Base-by-base conservation (phyloP, 192 early-diverging fungal species). In the Tieghemiomyces parasiticus region DNA sequence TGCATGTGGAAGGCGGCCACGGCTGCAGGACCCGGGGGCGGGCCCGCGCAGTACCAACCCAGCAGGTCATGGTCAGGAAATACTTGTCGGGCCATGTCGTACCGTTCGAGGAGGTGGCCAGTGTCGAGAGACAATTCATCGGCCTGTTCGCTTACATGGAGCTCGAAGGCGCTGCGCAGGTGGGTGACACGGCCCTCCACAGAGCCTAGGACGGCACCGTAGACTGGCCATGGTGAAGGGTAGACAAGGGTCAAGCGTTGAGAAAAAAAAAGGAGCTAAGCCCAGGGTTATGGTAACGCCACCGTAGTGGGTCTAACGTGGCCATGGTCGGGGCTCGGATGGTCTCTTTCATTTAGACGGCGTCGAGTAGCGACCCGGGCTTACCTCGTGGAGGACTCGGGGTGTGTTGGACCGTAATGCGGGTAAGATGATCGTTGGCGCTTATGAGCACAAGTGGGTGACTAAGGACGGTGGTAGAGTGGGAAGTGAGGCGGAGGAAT, bases 21-120 rank as follows among this genome's bases (percentile, higher is more conserved):
- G 6, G n/a, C n/a, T n/a, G 16, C 50, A 8, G 16, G 20, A 28
- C 26, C 30, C 20, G 30, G 16, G 14, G 16, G 50, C 16, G 26
- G 20, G 20, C 50, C 50, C 14, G 50, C 2, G 30, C 50, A 52
- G 24, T 52, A 52, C 50, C 50, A 52, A 28, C 50, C 50, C 22
- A 52, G 14, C 50, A 52, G 12, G 13, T 52, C 26, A 30, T 52
- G 26, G 19, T 52, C 22, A 28, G 50, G 50, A 30, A 29, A 25
- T 25, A 52, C 30, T 28, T 52, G 22, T 30, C 26, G 16, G 20
- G 26, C 16, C 24, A 52, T 24, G 26, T 28, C 26, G 20, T 16
- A 14, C 30, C 26, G 19, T 52, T 52, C 38, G 8, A 16, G 6
- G 8, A 42, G 6, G 38, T 10, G 16, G 6, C 8, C 38, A 16